Conservation (phyloP, 805 yeast genomes). For the Saturnispora besseyi region DNA sequence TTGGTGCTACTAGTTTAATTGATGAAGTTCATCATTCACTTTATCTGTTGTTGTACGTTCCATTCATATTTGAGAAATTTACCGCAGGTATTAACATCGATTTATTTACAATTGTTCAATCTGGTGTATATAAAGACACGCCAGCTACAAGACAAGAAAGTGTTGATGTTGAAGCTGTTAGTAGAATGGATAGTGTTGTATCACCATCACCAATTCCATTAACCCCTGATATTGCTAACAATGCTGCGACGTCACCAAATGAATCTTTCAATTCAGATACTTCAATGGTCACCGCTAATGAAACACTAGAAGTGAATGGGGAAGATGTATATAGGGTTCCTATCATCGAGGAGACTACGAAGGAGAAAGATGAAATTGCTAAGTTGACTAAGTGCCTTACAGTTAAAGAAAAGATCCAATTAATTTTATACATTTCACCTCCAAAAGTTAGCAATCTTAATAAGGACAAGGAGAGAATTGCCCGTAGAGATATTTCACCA, state of each 20-base stretch:
- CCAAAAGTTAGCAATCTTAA: conserved; percentile 4
- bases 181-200: not conserved
- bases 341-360: not conserved
- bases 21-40: conserved; percentile 65
- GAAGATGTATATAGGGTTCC: not conserved
- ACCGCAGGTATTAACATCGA: not conserved
- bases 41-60: conserved; percentile 40
- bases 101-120: not conserved
- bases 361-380: not conserved
- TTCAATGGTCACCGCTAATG: not conserved
- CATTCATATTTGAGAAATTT: conserved; percentile 14
- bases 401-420: not conserved
- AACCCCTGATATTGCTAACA: not conserved
- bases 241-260: not conserved
- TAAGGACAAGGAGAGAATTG: conserved; percentile 34
- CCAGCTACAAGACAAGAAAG: not conserved
- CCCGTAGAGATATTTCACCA: conserved; percentile 40
- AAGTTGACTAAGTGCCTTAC: not conserved
- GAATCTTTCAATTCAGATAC: not conserved
- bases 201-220: not conserved
- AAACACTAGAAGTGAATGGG: not conserved
- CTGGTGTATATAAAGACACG: not conserved
- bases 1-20: conserved; percentile 64
- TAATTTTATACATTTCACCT: not conserved
- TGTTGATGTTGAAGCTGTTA: not conserved